Base-by-base conservation (phyloP, 148 eudicot genomes). In the Rhododendron henanense region DNA sequence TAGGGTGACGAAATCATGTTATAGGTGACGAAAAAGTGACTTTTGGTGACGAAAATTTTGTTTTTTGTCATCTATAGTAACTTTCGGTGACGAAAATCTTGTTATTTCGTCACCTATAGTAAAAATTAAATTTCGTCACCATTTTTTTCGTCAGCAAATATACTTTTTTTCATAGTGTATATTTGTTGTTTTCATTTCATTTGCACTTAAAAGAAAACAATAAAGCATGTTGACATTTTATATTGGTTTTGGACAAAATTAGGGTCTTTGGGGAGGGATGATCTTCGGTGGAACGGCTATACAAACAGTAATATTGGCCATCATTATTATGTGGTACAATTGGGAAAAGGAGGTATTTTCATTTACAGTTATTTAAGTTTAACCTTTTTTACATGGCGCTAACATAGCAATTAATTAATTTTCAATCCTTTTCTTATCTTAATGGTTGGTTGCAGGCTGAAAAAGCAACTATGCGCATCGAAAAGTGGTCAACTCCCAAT, bases 261-360 rank as follows among this genome's bases (percentile, higher is more conserved):
- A 92, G 95, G 94, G 93, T 0, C 91, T 93, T 39, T 92, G 95
- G 95, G 92, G 89, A 2, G 95, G 95, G 47, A 93, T 93, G 95
- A 89, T 93, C 1, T 88, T 93, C 10, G 94, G 94, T 19, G 95
- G 94, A 39, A 93, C 95, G 15, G 91, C 92, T 6, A 89, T 92
- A 53, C 95, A 93, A 83, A 93, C 95, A 13, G 0, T 90, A 47
- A 87, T 93, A 76, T 75, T 93, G 78, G 90, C 85, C 18, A 81
- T 90, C 85, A 77, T 90, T 37, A 87, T 88, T 61, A 11, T 84
- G 5, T 67, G 55, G 81, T 90, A 91, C 73, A 87, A 93, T 83
- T 93, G 95, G 95, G 95, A 93, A 5, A 91, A 91, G 31, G 92
- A 93, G 95, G 95, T 93, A 71, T 13, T 71, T 71, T 67, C 25